These are phyloP conservation scores for Phylloporus sp. DNA, from an alignment of 768 basidiomycete genomes.

Conservation along the genomic window DNA sequence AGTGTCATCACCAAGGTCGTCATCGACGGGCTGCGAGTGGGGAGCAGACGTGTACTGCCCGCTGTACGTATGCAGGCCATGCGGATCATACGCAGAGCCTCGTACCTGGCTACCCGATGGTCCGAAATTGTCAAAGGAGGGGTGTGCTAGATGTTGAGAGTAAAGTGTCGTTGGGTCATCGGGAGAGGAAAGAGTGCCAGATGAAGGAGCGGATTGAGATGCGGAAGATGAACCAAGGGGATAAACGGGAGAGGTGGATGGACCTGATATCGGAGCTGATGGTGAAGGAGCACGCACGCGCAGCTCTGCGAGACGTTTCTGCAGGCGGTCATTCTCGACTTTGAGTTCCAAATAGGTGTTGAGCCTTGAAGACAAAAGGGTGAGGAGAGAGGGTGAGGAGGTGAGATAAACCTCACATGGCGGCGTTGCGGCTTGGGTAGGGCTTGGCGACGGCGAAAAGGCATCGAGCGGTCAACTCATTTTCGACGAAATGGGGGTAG, in stretches of 20 bases:
- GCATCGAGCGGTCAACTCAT: slow-evolving; percentile 44
- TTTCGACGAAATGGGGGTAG: slow-evolving; percentile 46
- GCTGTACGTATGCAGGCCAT: slow-evolving; percentile 12
- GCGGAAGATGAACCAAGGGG: slow-evolving; percentile 26
- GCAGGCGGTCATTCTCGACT: slow-evolving; percentile 77
- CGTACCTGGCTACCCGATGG: slow-evolving; percentile 9
- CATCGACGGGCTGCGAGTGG: slow-evolving; percentile 23
- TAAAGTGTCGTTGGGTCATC: slow-evolving; percentile 14
- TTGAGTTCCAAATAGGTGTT: slow-evolving; percentile 79
- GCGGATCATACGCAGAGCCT: slow-evolving; percentile 17
- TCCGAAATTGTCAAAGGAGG: slow-evolving; percentile 16
- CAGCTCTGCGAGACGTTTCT: slow-evolving; percentile 51
- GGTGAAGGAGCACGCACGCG: slow-evolving; percentile 25
- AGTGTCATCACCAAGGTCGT: slow-evolving; percentile 47
- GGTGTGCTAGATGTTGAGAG: slow-evolving; percentile 9
- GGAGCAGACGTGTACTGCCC: slow-evolving; percentile 15
- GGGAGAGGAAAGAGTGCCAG: slow-evolving; percentile 6
- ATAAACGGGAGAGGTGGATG: slow-evolving; percentile 23
- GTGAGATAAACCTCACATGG: slow-evolving; percentile 44
- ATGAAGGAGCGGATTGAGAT: slow-evolving; percentile 19
- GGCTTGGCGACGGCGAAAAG: slow-evolving; percentile 75
- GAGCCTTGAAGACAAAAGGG: slow-evolving; percentile 40
- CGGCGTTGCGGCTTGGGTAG: slow-evolving; percentile 67
- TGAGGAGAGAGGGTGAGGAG: neutral
- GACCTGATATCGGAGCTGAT: slow-evolving; percentile 11